Evolutionary conservation across 352 stramenopile species (phyloP), one percentile per base, ranked within the genome.

Genomic region (Pythium brassicae): DNA sequence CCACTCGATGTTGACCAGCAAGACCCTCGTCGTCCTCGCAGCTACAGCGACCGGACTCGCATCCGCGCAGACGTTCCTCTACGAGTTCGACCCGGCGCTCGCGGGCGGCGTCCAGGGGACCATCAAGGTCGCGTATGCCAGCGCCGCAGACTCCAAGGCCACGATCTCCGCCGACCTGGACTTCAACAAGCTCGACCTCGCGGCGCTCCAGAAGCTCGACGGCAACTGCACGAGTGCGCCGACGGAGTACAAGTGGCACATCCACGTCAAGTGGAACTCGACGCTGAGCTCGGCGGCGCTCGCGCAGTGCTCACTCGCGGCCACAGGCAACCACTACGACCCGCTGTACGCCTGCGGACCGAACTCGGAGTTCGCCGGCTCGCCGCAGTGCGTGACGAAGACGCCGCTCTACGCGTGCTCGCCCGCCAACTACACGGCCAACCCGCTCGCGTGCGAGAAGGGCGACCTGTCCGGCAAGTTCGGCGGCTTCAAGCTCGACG

Each of bases 301-400:
- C 48, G 29, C 57, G 20, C 61, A 81, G 47, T 87, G 77, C 50
- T 57, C 42, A 1, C 61, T 82, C 55, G 22, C 37, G 0, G 22
- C 66, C 27, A 75, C 69, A 0, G 73, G 71, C 32, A 86, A 85
- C 64, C 73, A 82, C 63, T 86, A 85, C 60, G 75, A 86, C 51
- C 78, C 73, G 17, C 55, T 75, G 22, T 67, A 69, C n/a, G 72
- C 76, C 2, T 84, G 75, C 19, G 76, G 76, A 3, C 65, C 74
- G 39, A 76, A 72, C 57, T 88, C 78, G 2, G 73, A 86, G 53
- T 72, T 71, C 50, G 65, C 62, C 0, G 68, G 56, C 27, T 76
- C 75, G 15, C 47, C 60, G 26, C 69, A 72, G 35, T 86, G 75
- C 42, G 42, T 62, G 35, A 34, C 56, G 32, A 71, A 78, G 52